A percentile compares a stretch with the other conserved stretches of the same genome.
Conservation (phyloP, 2,329 filamentous ascomycete genomes). For the Ambrosiella beaveri region DNA sequence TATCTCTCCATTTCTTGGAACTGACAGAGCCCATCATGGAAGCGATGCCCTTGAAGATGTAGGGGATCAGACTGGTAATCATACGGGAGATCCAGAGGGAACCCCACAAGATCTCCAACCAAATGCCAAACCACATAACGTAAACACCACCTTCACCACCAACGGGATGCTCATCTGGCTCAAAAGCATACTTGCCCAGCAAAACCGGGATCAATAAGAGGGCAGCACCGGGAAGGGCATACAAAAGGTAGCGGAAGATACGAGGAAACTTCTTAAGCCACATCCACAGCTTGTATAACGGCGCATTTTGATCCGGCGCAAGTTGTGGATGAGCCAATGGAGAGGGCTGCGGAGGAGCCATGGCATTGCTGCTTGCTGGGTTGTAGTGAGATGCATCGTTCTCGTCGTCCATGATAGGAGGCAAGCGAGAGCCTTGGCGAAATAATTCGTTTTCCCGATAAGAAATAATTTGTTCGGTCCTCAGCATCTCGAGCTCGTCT, state of each 20-base stretch:
- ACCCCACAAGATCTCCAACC: constrained; percentile 86
- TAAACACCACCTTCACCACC: constrained; percentile 55
- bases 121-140: constrained; percentile 84
- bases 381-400: constrained; percentile 18
- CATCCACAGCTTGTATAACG: constrained; percentile 25
- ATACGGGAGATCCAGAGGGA: constrained; percentile 64
- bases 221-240: constrained; percentile 28
- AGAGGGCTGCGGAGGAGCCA: constrained; percentile 6
- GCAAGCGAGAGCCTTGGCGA: constrained; percentile 7
- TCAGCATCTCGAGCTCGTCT: constrained; percentile 32
- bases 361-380: constrained; percentile 1
- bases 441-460: constrained; percentile 18
- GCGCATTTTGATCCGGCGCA: constrained; percentile 17
- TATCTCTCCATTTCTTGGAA: constrained; percentile 81
- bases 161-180: constrained; percentile 28
- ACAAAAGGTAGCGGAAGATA: constrained; percentile 31
- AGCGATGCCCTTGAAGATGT: constrained; percentile 33
- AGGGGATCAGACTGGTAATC: constrained; percentile 33
- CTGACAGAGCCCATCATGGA: constrained; percentile 68
- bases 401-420: constrained; percentile 16
- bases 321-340: constrained; percentile 6
- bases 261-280: constrained; percentile 33
- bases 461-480: constrained; percentile 29
- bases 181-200: constrained; percentile 25
- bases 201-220: constrained; percentile 31